These are phyloP conservation scores for Sinapis alba DNA, from an alignment of 441 rosid genomes.

Conservation along the genomic window DNA sequence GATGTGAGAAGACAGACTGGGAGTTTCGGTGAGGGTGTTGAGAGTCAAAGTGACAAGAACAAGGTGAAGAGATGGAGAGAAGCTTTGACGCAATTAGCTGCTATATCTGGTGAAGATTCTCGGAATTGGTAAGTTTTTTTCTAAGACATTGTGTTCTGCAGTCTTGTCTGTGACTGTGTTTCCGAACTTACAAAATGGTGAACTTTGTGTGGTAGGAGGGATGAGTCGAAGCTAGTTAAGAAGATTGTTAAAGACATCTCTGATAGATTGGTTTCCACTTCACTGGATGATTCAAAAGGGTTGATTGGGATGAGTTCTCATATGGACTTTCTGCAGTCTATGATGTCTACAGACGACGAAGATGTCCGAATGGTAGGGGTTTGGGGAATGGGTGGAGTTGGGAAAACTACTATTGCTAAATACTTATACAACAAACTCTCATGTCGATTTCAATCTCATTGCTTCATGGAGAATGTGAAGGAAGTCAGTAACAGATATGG, in stretches of 20 bases:
- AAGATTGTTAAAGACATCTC: conserved; percentile 37
- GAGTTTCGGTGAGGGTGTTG: conserved; percentile 22
- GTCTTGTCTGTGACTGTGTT: not conserved
- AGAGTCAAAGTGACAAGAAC: conserved; percentile 15
- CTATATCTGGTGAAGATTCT: conserved; percentile 35
- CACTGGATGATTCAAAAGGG: conserved; percentile 14
- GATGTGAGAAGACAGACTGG: conserved; percentile 34
- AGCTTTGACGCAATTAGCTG: conserved; percentile 33
- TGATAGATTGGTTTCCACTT: conserved; percentile 5
- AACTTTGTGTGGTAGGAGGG: conserved; percentile 36
- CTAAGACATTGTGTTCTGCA: not conserved
- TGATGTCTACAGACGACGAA: conserved; percentile 2
- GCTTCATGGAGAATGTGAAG: conserved; percentile 41
- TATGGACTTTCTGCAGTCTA: conserved; percentile 30
- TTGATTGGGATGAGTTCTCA: conserved; percentile 37
- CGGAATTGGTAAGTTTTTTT: conserved; percentile 31
- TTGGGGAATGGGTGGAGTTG: conserved; percentile 57
- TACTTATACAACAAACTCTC: conserved; percentile 26
- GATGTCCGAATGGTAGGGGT: conserved; percentile 45
- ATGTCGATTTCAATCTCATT: conserved; percentile 31
- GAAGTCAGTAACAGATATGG: conserved; percentile 23
- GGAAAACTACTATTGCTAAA: conserved; percentile 40
- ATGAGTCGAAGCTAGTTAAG: conserved; percentile 42
- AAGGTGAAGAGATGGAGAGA: conserved; percentile 35
- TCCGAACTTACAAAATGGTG: not conserved